Conservation (phyloP, 306 rosid species). For the Malus sieversii region DNA sequence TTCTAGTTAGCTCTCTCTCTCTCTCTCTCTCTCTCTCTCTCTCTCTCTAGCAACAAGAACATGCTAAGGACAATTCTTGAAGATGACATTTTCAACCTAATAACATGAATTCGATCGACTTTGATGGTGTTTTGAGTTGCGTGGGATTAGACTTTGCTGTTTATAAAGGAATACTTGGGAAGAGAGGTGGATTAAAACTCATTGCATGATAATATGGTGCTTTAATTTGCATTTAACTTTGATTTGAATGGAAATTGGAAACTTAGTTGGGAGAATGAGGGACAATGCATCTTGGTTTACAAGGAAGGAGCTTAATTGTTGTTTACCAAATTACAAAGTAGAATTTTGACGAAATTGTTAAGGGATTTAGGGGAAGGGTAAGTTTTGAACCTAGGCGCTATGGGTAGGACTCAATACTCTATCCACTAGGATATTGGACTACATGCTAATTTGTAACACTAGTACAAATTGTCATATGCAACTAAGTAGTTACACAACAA, state of each 20-base stretch:
- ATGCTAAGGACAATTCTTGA: constrained; percentile 4
- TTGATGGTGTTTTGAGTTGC: not conserved
- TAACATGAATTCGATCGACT: not conserved
- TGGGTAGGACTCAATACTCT: too few species aligned
- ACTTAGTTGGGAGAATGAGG: too few species aligned
- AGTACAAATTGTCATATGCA: too few species aligned
- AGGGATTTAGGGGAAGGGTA: too few species aligned
- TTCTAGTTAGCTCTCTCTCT: not conserved
- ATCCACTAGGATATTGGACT: too few species aligned
- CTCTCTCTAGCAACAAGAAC: not conserved
- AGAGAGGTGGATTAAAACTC: not conserved
- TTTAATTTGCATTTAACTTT: not conserved
- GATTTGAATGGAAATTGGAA: not conserved
- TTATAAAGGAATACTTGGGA: not conserved
- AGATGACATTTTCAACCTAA: constrained; percentile 6
- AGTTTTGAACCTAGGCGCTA: too few species aligned
- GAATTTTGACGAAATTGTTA: too few species aligned
- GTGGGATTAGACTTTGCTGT: not conserved
- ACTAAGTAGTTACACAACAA: too few species aligned
- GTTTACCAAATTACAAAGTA: not conserved
- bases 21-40: too few species aligned
- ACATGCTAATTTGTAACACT: too few species aligned
- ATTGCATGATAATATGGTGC: not conserved
- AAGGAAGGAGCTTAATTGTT: not conserved
- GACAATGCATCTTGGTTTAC: not conserved